Evolutionary conservation across 2,329 filamentous ascomycete genomes (phyloP).

Genomic region (Pestalotiopsis sp.): DNA sequence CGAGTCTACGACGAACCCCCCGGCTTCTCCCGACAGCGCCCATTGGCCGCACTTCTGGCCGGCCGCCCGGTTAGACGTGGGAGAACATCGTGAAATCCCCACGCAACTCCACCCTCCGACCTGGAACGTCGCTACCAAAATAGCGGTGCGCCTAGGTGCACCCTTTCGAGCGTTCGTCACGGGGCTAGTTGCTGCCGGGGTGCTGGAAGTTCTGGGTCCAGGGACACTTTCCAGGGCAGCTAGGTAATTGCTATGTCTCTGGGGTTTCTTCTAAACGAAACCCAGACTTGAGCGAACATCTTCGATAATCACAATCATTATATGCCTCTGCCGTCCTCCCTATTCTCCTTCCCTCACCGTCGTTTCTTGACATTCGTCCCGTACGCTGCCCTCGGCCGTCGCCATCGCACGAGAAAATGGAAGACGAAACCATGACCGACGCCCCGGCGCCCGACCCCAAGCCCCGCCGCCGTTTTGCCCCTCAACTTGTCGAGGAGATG

Average conservation of each 20-base stretch:
- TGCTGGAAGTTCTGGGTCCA: conserved; percentile 8
- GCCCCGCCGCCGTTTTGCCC: conserved; percentile 26
- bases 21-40: conserved; percentile 1
- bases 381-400: neutral
- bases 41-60: conserved; percentile 5
- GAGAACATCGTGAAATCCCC: conserved; percentile 13
- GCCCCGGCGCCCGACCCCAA: conserved; percentile 11
- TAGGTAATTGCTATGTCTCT: conserved; percentile 3
- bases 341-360: neutral
- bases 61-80: neutral
- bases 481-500: conserved; percentile 33
- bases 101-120: conserved; percentile 14
- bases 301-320: neutral
- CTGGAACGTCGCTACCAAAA: conserved; percentile 16
- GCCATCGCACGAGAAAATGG: conserved; percentile 19
- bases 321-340: neutral
- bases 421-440: conserved; percentile 28
- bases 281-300: neutral
- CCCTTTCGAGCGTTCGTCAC: conserved; percentile 9
- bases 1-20: neutral
- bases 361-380: neutral
- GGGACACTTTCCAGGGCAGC: conserved; percentile 1
- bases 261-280: neutral
- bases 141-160: conserved; percentile 16
- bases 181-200: conserved; percentile 12